Percentiles rank a stretch among this genome's conserved stretches.
Evolutionary conservation across 495 filamentous ascomycete species (phyloP).

Genomic region (Penicillium lividum): DNA sequence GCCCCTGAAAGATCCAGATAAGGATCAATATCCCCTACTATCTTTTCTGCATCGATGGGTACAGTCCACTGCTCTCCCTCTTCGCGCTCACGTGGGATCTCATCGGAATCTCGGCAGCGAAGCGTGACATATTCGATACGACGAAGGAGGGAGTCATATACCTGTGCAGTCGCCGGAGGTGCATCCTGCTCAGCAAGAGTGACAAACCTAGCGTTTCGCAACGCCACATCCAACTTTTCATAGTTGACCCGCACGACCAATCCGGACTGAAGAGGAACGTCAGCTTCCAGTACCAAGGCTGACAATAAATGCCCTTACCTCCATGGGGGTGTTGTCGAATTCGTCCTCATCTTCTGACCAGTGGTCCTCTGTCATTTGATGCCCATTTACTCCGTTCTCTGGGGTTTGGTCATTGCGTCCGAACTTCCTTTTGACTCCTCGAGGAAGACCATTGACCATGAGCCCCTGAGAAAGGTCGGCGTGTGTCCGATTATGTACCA

Average conservation of each 20-base stretch:
- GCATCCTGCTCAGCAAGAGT: constrained; percentile 58
- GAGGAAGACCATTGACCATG: constrained; percentile 41
- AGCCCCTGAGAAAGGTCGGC: constrained; percentile 36
- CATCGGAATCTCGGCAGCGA: constrained; percentile 64
- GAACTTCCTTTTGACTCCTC: constrained; percentile 38
- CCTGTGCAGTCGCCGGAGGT: constrained; percentile 56
- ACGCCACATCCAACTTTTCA: constrained; percentile 76
- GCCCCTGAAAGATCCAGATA: constrained; percentile 39
- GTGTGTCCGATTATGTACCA: constrained; percentile 36
- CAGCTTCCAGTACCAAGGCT: not conserved
- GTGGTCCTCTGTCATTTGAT: constrained; percentile 25
- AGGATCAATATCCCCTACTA: constrained; percentile 44
- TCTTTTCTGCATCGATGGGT: constrained; percentile 36
- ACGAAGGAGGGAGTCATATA: constrained; percentile 73
- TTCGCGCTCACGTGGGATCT: constrained; percentile 55
- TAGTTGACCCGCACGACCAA: constrained; percentile 80
- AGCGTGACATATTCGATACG: constrained; percentile 66
- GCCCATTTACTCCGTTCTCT: too few species aligned
- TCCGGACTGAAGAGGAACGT: constrained; percentile 43
- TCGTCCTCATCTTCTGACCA: constrained; percentile 44
- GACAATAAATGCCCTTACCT: constrained; percentile 23
- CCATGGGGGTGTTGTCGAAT: constrained; percentile 42
- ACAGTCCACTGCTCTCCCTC: constrained; percentile 46
- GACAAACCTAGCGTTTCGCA: constrained; percentile 77
- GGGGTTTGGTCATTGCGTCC: constrained; percentile 7